phyloP scores from a whole-genome alignment of 2,329 filamentous ascomycete genomes.

The Aphanoascus verrucosus region DNA sequence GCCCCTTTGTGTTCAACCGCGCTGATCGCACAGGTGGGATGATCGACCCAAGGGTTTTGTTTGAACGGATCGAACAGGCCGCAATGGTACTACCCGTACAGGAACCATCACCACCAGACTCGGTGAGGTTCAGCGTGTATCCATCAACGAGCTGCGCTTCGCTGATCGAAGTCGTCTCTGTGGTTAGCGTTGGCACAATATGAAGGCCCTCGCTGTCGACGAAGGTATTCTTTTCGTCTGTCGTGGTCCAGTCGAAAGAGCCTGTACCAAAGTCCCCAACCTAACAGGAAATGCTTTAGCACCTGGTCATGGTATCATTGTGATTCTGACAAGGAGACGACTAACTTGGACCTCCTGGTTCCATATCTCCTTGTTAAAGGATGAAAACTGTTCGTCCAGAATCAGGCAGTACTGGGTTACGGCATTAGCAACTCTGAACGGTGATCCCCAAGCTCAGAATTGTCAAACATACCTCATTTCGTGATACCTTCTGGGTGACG shows the following conservation, averaged over 20 bases:
- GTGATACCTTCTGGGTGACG: slow-evolving; percentile 17
- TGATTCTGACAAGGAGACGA: slow-evolving; percentile 21
- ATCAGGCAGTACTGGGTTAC: slow-evolving; percentile 42
- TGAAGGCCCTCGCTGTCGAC: slow-evolving; percentile 42
- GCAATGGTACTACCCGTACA: slow-evolving; percentile 32
- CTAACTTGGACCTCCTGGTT: slow-evolving; percentile 40
- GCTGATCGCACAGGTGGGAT: slow-evolving; percentile 43
- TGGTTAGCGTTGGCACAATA: slow-evolving; percentile 46
- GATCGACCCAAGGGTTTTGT: slow-evolving; percentile 37
- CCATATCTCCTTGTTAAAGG: slow-evolving; percentile 39
- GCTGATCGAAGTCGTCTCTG: slow-evolving; percentile 24
- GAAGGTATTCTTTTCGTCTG: slow-evolving; percentile 40
- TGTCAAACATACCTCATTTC: slow-evolving; percentile 14
- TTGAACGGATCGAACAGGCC: slow-evolving; percentile 35
- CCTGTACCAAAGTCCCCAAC: slow-evolving; percentile 40
- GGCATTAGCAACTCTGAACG: not conserved
- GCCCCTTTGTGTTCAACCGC: slow-evolving; percentile 40
- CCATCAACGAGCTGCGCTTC: slow-evolving; percentile 20
- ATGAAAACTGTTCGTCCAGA: slow-evolving; percentile 41
- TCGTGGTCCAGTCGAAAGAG: slow-evolving; percentile 47
- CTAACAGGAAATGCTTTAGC: slow-evolving; percentile 13
- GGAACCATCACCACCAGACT: slow-evolving; percentile 25
- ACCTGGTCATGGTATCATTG: not conserved
- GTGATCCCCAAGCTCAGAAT: not conserved
- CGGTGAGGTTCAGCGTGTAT: slow-evolving; percentile 34